Evolutionary conservation across 1,139 yeast species (phyloP).

Genomic region (Diutina catenulata): DNA sequence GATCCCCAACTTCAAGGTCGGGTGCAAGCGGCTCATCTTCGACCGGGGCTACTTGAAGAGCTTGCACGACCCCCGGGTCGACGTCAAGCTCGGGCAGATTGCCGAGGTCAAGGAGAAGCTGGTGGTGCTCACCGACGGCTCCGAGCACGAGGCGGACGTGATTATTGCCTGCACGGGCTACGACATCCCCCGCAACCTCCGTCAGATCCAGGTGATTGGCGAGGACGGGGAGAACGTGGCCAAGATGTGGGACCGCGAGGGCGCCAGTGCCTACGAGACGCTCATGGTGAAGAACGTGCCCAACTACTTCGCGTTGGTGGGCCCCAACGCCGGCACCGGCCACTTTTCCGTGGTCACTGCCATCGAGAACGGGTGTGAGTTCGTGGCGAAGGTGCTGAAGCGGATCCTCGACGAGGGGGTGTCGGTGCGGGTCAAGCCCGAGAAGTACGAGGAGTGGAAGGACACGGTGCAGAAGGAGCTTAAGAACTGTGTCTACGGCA

Average conservation of each 20-base stretch:
- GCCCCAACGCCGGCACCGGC: constrained; percentile 2
- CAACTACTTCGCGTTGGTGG: background rate
- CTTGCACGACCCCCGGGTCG: background rate
- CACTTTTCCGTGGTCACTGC: constrained; percentile 4
- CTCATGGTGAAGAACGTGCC: constrained; percentile 1
- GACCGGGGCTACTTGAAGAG: background rate
- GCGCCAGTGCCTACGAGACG: constrained; percentile 1
- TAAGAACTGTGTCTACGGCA: constrained; percentile 1
- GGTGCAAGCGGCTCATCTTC: constrained; percentile 4
- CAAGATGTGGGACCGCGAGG: background rate
- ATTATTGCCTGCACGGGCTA: constrained; percentile 4
- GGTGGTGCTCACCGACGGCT: constrained; percentile 3
- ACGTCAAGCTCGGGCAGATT: background rate
- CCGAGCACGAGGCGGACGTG: background rate
- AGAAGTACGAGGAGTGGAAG: background rate
- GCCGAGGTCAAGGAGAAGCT: constrained; percentile 2
- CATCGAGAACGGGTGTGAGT: constrained; percentile 2
- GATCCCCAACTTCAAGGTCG: constrained; percentile 5
- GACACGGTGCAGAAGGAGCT: background rate
- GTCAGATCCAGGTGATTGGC: background rate
- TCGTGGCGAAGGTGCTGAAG: background rate
- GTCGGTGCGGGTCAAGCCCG: background rate
- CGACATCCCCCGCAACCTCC: background rate
- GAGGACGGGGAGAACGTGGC: background rate
- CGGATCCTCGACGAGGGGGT: background rate